Evolutionary conservation across 2,329 filamentous ascomycete genomes (phyloP), one percentile per base, ranked within the genome.

Genomic region (Trichoderma endophyticum): DNA sequence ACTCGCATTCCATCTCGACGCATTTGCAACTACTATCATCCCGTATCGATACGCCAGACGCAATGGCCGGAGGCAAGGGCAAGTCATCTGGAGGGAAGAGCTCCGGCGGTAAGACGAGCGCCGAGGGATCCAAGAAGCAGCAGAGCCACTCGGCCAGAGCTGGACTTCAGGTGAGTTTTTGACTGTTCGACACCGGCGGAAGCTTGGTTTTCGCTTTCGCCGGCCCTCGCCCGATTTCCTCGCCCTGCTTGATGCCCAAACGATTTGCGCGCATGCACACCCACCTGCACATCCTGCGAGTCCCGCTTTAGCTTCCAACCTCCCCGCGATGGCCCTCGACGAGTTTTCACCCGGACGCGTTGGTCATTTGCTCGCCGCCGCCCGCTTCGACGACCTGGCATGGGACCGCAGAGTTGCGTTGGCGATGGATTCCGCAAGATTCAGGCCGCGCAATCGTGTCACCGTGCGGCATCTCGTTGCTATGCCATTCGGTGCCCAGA

Each of bases 101-200:
- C 82, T 88, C 92, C 72, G 93, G 93, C 78, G 93, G 93, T 78
- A 96, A 96, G 87, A 87, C 86, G 64, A 85, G 85, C 73, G 84
- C 80, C 79, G 91, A 91, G 76, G 88, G 88, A 70, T 85, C 90
- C 81, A 93, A 93, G 86, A 97, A 97, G 87, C 92, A 93, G 81
- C 93, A 97, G 86, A 97, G 96, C 86, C 95, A 97, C 87, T 97
- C 94, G 79, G 93, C 94, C 80, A 95, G 96, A 84, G 95, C 95
- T 82, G 95, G 95, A 81, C 89, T 98, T 77, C 95, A 98, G 92
- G 95, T 98, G 87, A 88, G 93, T 77, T 64, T 68, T 34, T n/a
- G 56, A 26, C n/a, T 54, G 57, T 30, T 36, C 30, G 30, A 28
- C 28, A 28, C 54, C 62, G n/a, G 28, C 63, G 30, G 62, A 28